phyloP scores from a whole-genome alignment of 140 eudicot species.

The Ambrosia hybrid region DNA sequence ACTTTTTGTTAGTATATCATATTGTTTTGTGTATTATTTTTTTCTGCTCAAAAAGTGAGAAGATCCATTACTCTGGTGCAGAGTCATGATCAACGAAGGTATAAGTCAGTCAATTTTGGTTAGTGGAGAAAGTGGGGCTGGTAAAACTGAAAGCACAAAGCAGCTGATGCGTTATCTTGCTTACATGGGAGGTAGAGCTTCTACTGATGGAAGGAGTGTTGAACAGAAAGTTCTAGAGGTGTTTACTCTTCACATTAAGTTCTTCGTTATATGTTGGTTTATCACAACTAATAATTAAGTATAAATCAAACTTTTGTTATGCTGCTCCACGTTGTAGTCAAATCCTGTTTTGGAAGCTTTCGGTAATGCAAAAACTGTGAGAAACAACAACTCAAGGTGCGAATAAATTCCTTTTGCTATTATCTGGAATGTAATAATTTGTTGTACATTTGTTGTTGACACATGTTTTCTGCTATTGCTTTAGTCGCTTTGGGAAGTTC shows the following conservation, averaged over 20 bases:
- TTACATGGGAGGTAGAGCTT: conserved; percentile 93
- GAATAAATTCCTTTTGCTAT: conserved; percentile 12
- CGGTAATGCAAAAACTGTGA: conserved; percentile 83
- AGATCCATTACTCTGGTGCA: conserved; percentile 32
- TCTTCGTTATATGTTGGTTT: background rate
- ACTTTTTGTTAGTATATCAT: too few species aligned
- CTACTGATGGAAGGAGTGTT: conserved; percentile 78
- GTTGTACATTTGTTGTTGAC: conserved; percentile 16
- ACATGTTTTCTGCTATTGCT: conserved; percentile 21
- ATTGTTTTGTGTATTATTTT: background rate
- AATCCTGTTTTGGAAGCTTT: conserved; percentile 94
- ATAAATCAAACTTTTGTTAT: conserved; percentile 15
- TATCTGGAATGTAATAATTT: background rate
- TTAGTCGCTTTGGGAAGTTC: conserved; percentile 98
- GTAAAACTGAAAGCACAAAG: conserved; percentile 95
- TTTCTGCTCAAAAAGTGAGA: background rate
- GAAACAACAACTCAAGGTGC: conserved; percentile 86
- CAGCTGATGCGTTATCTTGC: conserved; percentile 88
- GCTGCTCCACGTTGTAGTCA: conserved; percentile 52
- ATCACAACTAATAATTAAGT: background rate
- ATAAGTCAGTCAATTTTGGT: conserved; percentile 92
- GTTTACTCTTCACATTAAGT: conserved; percentile 20
- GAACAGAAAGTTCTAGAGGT: conserved; percentile 94
- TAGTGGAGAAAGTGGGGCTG: conserved; percentile 98
- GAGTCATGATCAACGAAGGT: conserved; percentile 89